Base-by-base conservation (phyloP, 495 filamentous ascomycete genomes). In the Staphylotrichum longicolle region DNA sequence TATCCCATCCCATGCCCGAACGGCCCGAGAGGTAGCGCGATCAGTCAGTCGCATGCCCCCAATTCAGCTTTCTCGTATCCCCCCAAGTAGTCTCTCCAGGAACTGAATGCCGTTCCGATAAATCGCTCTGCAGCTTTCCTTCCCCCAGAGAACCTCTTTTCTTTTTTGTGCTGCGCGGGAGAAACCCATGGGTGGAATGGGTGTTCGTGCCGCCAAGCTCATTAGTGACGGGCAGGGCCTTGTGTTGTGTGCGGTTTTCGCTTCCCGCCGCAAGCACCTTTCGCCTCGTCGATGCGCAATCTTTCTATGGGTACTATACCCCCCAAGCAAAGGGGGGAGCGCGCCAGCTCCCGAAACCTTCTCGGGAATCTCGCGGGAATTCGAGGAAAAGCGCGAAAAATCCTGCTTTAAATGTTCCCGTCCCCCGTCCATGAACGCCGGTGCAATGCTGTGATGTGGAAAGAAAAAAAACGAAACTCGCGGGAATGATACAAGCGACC, bases 401-500 rank as follows among this genome's bases (percentile, higher is more conserved):
- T 48, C 71, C 67, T 68, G 51, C 55, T 77, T 65, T 78, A 68
- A 27, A 63, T 60, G 54, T 60, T 61, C 63, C 55, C 66, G 58
- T 62, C 71, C 45, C 27, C 59, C 42, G 1, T 40, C 60, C 39
- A n/a, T 32, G 12, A 66, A 82, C 81, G 82, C 82, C 81, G 74
- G 65, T 83, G 81, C 82, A 80, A 84, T 84, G 82, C 81, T 77
- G 68, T 59, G 53, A 50, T 56, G 56, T 48, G 46, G 50, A 54
- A 51, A 34, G 15, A 20, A 14, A 56, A 62, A 57, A 60, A 60
- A 61, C 32, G 20, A 27, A 27, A 60, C 32, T 53, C 67, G 71
- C 64, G 30, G 67, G 71, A 70, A 42, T 76, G 71, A 69, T 75
- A 77, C 76, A 78, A 56, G 46, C 49, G 60, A 48, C 58, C 37